phyloP scores from a whole-genome alignment of 2,329 filamentous ascomycete genomes.

The Fusarium sacchari region DNA sequence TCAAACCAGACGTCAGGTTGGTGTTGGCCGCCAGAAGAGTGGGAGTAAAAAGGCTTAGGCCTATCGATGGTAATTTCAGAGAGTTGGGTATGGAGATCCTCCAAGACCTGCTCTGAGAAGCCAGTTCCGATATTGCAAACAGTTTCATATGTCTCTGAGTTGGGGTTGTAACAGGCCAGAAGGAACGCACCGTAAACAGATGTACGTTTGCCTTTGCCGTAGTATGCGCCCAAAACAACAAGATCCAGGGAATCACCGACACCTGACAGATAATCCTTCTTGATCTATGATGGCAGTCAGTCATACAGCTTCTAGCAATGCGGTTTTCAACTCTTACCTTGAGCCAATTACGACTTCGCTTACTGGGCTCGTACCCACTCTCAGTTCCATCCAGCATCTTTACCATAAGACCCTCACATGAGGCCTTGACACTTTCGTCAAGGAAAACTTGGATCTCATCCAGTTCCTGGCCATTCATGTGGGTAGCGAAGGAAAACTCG shows the following conservation, averaged over 20 bases:
- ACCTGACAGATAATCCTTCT: conserved; percentile 96
- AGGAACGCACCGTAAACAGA: conserved; percentile 96
- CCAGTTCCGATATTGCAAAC: conserved; percentile 99
- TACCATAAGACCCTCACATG: conserved; percentile 97
- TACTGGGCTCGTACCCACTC: conserved; percentile 95
- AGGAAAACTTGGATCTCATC: conserved; percentile 93
- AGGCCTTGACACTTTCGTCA: conserved; percentile 94
- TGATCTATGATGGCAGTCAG: conserved; percentile 69
- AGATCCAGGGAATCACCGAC: conserved; percentile 96
- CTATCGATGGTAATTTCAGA: conserved; percentile 84
- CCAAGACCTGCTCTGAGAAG: conserved; percentile 94
- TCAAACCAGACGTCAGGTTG: conserved; percentile 99
- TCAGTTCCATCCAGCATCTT: conserved; percentile 97
- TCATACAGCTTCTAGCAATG: conserved; percentile 64
- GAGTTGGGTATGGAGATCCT: conserved; percentile 82
- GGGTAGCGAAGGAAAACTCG: conserved; percentile 90
- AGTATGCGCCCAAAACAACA: conserved; percentile 93
- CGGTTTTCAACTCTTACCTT: conserved; percentile 67
- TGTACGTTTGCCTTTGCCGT: conserved; percentile 94
- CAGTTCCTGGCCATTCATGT: conserved; percentile 86
- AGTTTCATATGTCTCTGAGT: conserved; percentile 86
- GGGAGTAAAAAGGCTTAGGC: conserved; percentile 93
- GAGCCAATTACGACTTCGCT: conserved; percentile 96
- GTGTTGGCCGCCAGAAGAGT: conserved; percentile 85
- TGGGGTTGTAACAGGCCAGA: conserved; percentile 89